Percentiles rank a stretch among this genome's conserved stretches.
Conservation (phyloP, 768 basidiomycete species). For the Podaxis sp. region DNA sequence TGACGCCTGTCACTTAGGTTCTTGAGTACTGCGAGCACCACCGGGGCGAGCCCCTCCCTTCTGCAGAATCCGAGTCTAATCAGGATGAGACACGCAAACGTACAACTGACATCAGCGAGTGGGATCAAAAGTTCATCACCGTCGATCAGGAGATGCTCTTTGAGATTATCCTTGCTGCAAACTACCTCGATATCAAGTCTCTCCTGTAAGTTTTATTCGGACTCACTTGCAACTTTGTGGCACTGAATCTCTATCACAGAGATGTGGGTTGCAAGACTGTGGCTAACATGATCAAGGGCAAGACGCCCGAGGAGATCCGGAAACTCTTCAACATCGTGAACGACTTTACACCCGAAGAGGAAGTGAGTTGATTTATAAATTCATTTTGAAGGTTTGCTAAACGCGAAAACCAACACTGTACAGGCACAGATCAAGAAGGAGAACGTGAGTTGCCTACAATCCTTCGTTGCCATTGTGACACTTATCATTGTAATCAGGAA, state of each 20-base stretch:
- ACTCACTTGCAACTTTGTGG: slow-evolving; percentile 4
- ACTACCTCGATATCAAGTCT: slow-evolving; percentile 99
- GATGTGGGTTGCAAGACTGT: slow-evolving; percentile 99
- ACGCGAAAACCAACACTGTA: slow-evolving; percentile 16
- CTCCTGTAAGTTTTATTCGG: slow-evolving; percentile 71
- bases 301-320: slow-evolving; percentile 98
- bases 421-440: slow-evolving; percentile 99
- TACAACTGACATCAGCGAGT: slow-evolving; percentile 98
- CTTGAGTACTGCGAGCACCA: slow-evolving; percentile 99
- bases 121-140: slow-evolving; percentile 98
- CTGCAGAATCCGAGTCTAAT: slow-evolving; percentile 73
- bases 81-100: slow-evolving; percentile 96
- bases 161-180: slow-evolving; percentile 98
- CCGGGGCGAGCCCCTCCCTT: slow-evolving; percentile 93
- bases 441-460: slow-evolving; percentile 63
- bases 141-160: slow-evolving; percentile 99
- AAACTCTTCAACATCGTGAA: slow-evolving; percentile 98
- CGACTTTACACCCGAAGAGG: slow-evolving; percentile 99
- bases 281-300: slow-evolving; percentile 99
- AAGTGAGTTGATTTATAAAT: slow-evolving; percentile 51
- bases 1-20: slow-evolving; percentile 53
- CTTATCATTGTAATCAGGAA: slow-evolving; percentile 53
- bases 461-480: slow-evolving; percentile 12
- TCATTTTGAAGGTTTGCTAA: slow-evolving; percentile 15
- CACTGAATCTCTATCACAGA: slow-evolving; percentile 38